Evolutionary conservation across 176 grass and related monocot species (phyloP), one percentile per base, ranked within the genome.

Genomic region (Miscanthus lutarioriparius): DNA sequence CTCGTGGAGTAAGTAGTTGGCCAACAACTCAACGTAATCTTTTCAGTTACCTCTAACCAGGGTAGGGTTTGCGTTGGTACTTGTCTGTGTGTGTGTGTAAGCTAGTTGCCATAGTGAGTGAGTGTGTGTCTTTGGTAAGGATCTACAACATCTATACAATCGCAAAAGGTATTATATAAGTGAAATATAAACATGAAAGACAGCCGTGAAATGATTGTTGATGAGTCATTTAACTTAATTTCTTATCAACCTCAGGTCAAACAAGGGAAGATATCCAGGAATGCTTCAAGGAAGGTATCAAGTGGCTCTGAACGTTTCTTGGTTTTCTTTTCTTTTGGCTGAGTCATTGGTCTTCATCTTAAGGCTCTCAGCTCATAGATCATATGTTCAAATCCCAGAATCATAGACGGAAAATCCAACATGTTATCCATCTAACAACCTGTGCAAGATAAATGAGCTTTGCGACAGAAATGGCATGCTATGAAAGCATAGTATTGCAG

Each of bases 261-360:
- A 79, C 91, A 61, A 92, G 67, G 47, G 67, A 90, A 81, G 87
- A 81, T 63, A 93, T 95, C 68, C 70, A 92, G 67, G 75, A 87
- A 51, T 95, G 93, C 83, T 98, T 87, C 54, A 92, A 87, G 81
- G 78, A 78, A 92, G 96, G 96, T 98, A 95, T 37, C 27, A 65
- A 64, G 17, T 77, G 43, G 30, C 30, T 64, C 58, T 27, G 7
- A 44, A 6, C 40, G 10, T 69, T 74, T 82, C 11, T 69, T 74
- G 2, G 2, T 27, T 49, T 80, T 10, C 22, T 65, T 10, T 53
- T 71, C 8, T 23, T 71, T 62, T 82, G 8, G 67, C 59, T 37
- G 47, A 66, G 37, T 39, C 1, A 14, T 41, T 43, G 40, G 27
- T 22, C 28, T 45, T 83, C 58, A 75, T 64, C 70, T 74, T 47